Percentiles rank a stretch among this genome's conserved stretches.
Evolutionary conservation across 2,329 filamentous ascomycete species (phyloP).

Genomic region (Magnaporthiopsis incrustans): DNA sequence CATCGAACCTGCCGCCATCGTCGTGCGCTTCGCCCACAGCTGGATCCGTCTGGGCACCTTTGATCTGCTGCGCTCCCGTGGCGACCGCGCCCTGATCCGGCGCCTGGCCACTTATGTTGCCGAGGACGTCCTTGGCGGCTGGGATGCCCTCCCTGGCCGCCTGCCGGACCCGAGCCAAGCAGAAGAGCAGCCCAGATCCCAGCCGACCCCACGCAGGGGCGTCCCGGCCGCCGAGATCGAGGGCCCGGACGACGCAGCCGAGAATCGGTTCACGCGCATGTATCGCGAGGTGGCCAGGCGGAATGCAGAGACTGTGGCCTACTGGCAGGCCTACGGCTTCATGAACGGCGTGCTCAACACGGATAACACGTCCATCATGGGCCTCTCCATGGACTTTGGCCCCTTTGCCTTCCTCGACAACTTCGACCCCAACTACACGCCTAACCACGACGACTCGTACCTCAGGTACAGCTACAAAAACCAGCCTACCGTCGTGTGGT

Average conservation of each 20-base stretch:
- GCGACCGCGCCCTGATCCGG: constrained; percentile 67
- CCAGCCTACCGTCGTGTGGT: constrained; percentile 96
- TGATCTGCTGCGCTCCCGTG: constrained; percentile 76
- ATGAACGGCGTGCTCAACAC: constrained; percentile 98
- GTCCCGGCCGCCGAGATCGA: constrained; percentile 53
- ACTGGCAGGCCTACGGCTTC: constrained; percentile 98
- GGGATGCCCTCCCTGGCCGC: constrained; percentile 69
- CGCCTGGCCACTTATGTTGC: constrained; percentile 74
- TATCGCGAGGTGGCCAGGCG: constrained; percentile 81
- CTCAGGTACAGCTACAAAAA: constrained; percentile 88
- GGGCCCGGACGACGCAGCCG: constrained; percentile 57
- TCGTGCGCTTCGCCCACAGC: constrained; percentile 80
- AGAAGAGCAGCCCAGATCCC: constrained; percentile 29
- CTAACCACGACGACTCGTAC: constrained; percentile 89
- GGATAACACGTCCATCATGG: constrained; percentile 89
- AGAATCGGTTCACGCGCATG: constrained; percentile 81
- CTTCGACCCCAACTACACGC: constrained; percentile 90
- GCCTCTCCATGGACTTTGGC: constrained; percentile 87
- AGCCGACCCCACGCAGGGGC: constrained; percentile 28
- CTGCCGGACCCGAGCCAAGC: constrained; percentile 33
- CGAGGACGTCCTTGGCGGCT: constrained; percentile 80
- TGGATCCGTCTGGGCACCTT: constrained; percentile 96
- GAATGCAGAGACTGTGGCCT: constrained; percentile 81
- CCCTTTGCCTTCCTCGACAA: constrained; percentile 97
- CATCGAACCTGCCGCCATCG: constrained; percentile 84